Base-by-base conservation (phyloP, 805 yeast species). In the Isabelozyma pseudorhagii region DNA sequence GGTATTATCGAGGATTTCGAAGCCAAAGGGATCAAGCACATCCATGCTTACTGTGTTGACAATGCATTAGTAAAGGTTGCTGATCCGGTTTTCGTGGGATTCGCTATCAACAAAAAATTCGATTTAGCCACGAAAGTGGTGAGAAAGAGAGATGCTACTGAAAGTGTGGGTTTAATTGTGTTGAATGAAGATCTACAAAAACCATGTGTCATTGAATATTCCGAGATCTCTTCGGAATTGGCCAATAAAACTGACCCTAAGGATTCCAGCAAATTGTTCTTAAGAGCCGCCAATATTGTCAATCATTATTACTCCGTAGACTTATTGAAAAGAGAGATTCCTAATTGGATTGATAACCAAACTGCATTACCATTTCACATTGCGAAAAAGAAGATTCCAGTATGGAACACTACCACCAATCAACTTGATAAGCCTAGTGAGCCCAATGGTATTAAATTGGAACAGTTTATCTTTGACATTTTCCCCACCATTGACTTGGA, bases 31-130 rank as follows among this genome's bases (percentile, higher is more conserved):
- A 82, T 93, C 54, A 82, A 89, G 67, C 98, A 94, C 64, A 78
- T 94, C 53, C 97, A 94, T 70, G 89, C 92, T 88, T 94, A 91
- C 72, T 93, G 98, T 71, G 98, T 94, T 45, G 99, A 94, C 70
- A 94, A 94, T 68, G 85, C 88, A 29, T 75, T 94, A 45, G 97
- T 92, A 36, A 86, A 84, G 66, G 89, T 93, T 47, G 97, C 97
- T 2, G 99, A 94, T 65, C 99, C 99, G 3, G 75, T 83, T 0
- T 87, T 87, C 58, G 71, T 94, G 53, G 99, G 99, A 0, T 93
- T 86, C 71, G 84, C 97, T 10, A 83, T 86, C 28, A 69, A 70
- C 38, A 82, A 84, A 46, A 60, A 77, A 3, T 88, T 83, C 50
- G 82, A 88, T 34, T 77, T 94, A 52, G 94, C 97, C 42, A 91